Base-by-base conservation (phyloP, 352 stramenopile species). In the Lagenidium giganteum region DNA sequence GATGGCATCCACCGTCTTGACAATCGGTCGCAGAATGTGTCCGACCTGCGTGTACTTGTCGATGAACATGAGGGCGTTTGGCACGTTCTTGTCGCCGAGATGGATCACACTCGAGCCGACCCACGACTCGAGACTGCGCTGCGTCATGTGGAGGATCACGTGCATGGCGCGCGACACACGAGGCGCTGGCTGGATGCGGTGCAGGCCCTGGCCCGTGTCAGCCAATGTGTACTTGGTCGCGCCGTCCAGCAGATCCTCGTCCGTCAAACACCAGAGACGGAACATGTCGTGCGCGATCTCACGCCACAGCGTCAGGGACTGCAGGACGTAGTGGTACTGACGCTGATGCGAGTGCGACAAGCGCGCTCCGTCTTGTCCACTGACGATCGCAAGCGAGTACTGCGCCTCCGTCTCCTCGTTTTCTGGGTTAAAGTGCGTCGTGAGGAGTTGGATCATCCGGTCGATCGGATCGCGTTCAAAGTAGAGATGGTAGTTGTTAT, bases 401-500 rank as follows among this genome's bases (percentile, higher is more conserved):
- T 76, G 67, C n/a, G 65, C 64, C 14, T 80, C 70, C 6, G 42
- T 47, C n/a, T 74, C 60, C 13, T 86, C 70, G 4, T 77, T 56
- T 8, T 82, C 59, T n/a, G 86, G 76, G 32, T 81, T 55, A 58
- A 98, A 98, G 57, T 95, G 66, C 37, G 67, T 54, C 14, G 70
- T 77, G 23, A 98, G 61, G 43, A 96, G 70, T 46, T 70, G 43
- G 37, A 98, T 97, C 70, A 97, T 96, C 27, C 93, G 91, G 56
- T 98, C 93, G 51, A 98, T 97, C 28, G 95, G 95, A 49, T 98
- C 87, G 16, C 94, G 89, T 60, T 98, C 97, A 51, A 94, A 98
- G 65, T 98, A 98, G 38, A 98, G 61, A 61, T 98, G 97, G 37
- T 95, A 97, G 57, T 98, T 95, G 69, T 98, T 98, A 67, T 98